Base-by-base conservation (phyloP, 129 eudicot species). In the Cynara cardunculus region DNA sequence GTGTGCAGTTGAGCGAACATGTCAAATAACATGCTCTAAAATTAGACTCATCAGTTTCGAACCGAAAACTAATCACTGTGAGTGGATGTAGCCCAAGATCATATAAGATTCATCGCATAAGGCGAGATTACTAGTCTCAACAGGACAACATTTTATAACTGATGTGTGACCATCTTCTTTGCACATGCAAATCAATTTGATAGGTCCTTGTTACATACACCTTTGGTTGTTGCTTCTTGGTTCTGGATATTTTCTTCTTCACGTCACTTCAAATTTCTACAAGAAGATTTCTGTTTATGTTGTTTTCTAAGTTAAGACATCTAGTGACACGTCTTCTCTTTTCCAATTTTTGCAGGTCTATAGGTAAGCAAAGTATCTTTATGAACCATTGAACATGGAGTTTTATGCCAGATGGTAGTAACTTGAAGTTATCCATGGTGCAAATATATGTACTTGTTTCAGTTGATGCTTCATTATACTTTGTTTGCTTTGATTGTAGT, bases 261-360 rank as follows among this genome's bases (percentile, higher is more conserved):
- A 67, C 28, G 81, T 39, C 74, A 41, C 30, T 46, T 39, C 66
- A 27, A 31, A 18, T 34, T 80, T 71, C 75, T 80, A 70, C 21
- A 25, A 24, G 67, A 11, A 25, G 56, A 14, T 78, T 30, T 73
- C 14, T 56, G 28, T 35, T 82, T 8, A 12, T 83, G 34, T 62
- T 56, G 25, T 35, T 14, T 41, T 71, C 39, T 64, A 31, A 44
- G 24, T 41, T 56, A 32, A 75, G n/a, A 41, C 62, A 46, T 76
- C 61, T 79, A 49, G 18, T 80, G 80, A 78, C 61, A 14, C 62
- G 59, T 76, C 26, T 82, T 81, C 37, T 79, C 6, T 79, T 79
- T 66, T 53, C 18, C 18, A 64, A 65, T 26, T 46, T 81, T 68
- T 89, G 93, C 96, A 93, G 98, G 93, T 87, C 92, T 78, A 82